Evolutionary conservation across 345 rosid species (phyloP), one percentile per base, ranked within the genome.

Genomic region (Eucalyptus globulus): DNA sequence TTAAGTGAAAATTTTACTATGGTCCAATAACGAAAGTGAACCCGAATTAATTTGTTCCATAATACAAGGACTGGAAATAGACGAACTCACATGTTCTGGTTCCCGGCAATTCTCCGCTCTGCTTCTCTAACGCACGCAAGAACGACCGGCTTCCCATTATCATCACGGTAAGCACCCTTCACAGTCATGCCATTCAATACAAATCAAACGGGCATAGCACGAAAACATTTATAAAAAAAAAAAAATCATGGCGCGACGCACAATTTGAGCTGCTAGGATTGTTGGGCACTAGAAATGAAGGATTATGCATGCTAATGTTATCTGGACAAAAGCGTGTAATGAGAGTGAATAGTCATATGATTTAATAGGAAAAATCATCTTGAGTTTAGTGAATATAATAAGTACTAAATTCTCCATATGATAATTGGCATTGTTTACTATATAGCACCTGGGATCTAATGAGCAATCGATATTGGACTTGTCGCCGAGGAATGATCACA

Each of bases 161-260:
- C 98, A 90, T 97, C 98, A 40, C 99, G 97, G 91, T 97, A 97
- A 34, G 99, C 99, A 27, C 99, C 99, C 99, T 97, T 88, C 81
- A 29, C 31, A 80, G 50, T 40, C 85, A 76, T 40, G 11, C 47
- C 85, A 76, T 76, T 11, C 49, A 54, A 56, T 47, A 58, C 13
- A 76, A 90, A 89, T 43, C 19, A 86, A 45, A 60, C 29, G n/a
- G 80, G 16, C 49, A 86, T n/a, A 53, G 22, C 67, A 37, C 40
- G 22, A 26, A 45, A 21, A 49, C 62, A 21, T 34, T 31, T 4
- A 26, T 7, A 43, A 43, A 5, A 43, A 43, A 27, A 12, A 16
- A 3, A 76, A 51, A 72, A 56, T 29, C 29, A 1, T 1, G 47
- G 83, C 47, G 0, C 3, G 9, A 1, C 47, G 3, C 9, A 27